These are phyloP conservation scores for Lotus japonicus DNA, from an alignment of 306 rosid genomes.

Conservation along the genomic window DNA sequence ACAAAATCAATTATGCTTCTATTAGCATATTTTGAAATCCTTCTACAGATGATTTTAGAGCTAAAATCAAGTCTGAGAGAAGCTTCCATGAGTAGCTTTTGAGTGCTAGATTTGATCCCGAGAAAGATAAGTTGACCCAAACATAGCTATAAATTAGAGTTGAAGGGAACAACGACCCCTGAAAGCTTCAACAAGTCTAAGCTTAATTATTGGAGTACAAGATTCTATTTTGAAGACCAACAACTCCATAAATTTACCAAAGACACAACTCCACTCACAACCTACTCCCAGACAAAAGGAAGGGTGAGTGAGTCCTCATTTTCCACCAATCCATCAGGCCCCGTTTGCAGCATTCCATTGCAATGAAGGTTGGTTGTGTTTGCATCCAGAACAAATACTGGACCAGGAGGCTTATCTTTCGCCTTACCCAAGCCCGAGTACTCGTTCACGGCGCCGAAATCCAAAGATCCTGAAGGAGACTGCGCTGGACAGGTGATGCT, in stretches of 20 bases:
- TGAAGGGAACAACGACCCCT: background rate
- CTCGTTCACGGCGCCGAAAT: conserved; percentile 18
- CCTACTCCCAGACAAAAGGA: conserved; percentile 65
- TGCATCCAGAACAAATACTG: background rate
- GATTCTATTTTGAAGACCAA: background rate
- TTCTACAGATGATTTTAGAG: too few relatives aligned
- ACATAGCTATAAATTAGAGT: background rate
- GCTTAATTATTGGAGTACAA: conserved; percentile 11
- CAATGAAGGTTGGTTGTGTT: conserved; percentile 29
- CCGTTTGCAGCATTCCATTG: conserved; percentile 36
- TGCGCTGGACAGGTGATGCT: conserved; percentile 36
- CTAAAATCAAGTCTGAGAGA: too few relatives aligned
- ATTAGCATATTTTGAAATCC: too few relatives aligned
- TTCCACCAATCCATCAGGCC: conserved; percentile 44
- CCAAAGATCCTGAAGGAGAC: conserved; percentile 28
- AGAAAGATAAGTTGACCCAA: too few relatives aligned
- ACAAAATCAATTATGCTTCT: background rate
- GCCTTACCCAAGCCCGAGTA: too few relatives aligned
- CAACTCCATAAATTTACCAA: conserved; percentile 3
- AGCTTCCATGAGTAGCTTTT: too few relatives aligned
- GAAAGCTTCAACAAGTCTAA: conserved; percentile 21
- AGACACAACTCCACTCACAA: background rate
- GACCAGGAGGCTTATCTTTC: too few relatives aligned
- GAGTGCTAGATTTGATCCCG: too few relatives aligned
- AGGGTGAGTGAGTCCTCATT: conserved; percentile 38